Percentiles rank a stretch among this genome's conserved stretches.
Evolutionary conservation across 768 basidiomycete genomes (phyloP).

Genomic region (Amanita thiersii): DNA sequence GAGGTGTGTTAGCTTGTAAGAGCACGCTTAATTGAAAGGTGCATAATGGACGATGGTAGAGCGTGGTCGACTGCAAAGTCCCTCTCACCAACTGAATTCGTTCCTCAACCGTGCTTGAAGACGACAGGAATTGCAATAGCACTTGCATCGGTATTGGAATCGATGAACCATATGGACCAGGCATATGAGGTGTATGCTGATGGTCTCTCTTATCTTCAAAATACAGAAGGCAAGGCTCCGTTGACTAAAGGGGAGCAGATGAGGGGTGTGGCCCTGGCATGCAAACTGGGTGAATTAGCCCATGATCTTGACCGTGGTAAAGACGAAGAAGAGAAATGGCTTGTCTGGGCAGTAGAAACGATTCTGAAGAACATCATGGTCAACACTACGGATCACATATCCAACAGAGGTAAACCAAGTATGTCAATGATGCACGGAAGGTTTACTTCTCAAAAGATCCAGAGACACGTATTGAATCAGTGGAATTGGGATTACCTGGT

Average conservation of each 20-base stretch:
- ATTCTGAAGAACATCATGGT: slow-evolving; percentile 28
- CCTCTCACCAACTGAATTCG: slow-evolving; percentile 30
- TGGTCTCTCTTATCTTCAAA: slow-evolving; percentile 24
- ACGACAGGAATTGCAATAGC: slow-evolving; percentile 58
- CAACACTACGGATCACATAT: slow-evolving; percentile 10
- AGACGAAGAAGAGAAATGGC: slow-evolving; percentile 35
- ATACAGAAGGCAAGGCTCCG: slow-evolving; percentile 13
- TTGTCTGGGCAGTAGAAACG: slow-evolving; percentile 34
- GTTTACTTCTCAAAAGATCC: slow-evolving; percentile 9
- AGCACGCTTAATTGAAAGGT: not conserved
- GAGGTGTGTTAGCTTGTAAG: slow-evolving; percentile 33
- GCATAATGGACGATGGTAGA: slow-evolving; percentile 21
- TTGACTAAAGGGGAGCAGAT: slow-evolving; percentile 23
- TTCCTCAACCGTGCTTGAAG: slow-evolving; percentile 51
- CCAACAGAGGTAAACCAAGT: not conserved
- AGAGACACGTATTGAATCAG: slow-evolving; percentile 26
- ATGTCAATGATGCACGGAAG: not conserved
- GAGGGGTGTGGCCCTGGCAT: slow-evolving; percentile 30
- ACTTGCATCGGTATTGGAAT: slow-evolving; percentile 50
- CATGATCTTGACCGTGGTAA: slow-evolving; percentile 16
- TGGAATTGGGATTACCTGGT: slow-evolving; percentile 46
- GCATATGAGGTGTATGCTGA: slow-evolving; percentile 33
- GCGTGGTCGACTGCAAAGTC: slow-evolving; percentile 47
- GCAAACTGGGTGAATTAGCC: slow-evolving; percentile 32
- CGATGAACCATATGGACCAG: slow-evolving; percentile 22